These are phyloP conservation scores for Russula sp. DNA, from an alignment of 768 basidiomycete species.

Conservation along the genomic window DNA sequence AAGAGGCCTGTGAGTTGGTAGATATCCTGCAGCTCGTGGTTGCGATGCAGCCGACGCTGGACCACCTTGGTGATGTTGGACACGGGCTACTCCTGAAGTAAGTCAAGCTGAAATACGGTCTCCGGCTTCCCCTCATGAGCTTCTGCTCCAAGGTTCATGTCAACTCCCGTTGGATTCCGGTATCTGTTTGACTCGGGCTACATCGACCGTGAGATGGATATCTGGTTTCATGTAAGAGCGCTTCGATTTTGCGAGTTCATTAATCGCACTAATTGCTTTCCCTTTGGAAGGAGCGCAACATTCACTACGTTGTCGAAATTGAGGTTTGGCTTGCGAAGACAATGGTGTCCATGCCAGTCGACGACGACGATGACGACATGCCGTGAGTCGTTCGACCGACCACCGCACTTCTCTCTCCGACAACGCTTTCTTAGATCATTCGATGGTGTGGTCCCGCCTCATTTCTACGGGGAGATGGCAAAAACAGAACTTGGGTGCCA, in stretches of 20 bases:
- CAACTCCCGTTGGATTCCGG: slow-evolving; percentile 85
- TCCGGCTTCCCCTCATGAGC: neutral
- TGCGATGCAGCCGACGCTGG: slow-evolving; percentile 89
- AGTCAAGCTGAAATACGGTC: slow-evolving; percentile 26
- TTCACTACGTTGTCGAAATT: slow-evolving; percentile 88
- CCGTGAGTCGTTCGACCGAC: slow-evolving; percentile 34
- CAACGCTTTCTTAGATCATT: slow-evolving; percentile 45
- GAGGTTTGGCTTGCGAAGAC: slow-evolving; percentile 86
- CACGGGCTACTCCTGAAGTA: slow-evolving; percentile 85
- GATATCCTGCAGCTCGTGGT: slow-evolving; percentile 86
- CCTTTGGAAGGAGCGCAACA: slow-evolving; percentile 72
- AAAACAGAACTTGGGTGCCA: slow-evolving; percentile 95
- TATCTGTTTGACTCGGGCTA: slow-evolving; percentile 90
- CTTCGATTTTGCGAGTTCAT: neutral
- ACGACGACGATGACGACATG: slow-evolving; percentile 63
- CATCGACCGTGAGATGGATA: slow-evolving; percentile 91
- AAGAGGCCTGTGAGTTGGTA: slow-evolving; percentile 82
- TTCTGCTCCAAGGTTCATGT: slow-evolving; percentile 68
- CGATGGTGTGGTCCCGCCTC: slow-evolving; percentile 84
- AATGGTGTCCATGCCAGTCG: slow-evolving; percentile 47
- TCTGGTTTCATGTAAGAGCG: slow-evolving; percentile 83
- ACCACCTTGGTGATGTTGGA: slow-evolving; percentile 91
- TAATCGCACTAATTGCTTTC: slow-evolving; percentile 12
- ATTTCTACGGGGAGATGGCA: slow-evolving; percentile 97
- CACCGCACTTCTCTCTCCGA: neutral